Evolutionary conservation across 805 yeast genomes (phyloP).

Genomic region (Schizosaccharomyces octosporus): DNA sequence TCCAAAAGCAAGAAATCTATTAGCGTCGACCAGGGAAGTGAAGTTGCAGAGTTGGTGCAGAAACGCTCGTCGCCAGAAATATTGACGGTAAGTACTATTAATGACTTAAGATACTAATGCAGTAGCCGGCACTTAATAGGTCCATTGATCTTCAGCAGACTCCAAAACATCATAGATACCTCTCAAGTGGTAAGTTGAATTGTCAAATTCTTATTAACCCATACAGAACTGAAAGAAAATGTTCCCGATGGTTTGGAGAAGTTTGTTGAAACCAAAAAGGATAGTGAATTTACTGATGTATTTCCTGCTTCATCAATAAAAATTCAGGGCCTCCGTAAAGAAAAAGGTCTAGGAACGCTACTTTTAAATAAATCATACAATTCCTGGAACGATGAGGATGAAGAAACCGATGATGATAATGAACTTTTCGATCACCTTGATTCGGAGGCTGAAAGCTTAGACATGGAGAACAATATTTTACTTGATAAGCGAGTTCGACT

Average conservation of each 20-base stretch:
- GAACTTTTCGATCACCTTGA: neutral
- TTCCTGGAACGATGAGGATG: neutral
- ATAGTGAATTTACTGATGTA: neutral
- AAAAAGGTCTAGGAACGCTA: neutral
- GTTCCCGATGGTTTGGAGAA: neutral
- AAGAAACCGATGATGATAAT: neutral
- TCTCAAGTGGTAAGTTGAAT: neutral
- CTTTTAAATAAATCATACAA: neutral
- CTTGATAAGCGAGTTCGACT: neutral
- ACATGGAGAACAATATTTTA: neutral
- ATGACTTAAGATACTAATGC: no score
- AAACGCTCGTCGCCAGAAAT: no score
- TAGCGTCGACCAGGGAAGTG: neutral
- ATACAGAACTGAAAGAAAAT: neutral
- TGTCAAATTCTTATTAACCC: neutral
- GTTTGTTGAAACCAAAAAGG: neutral
- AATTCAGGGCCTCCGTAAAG: neutral
- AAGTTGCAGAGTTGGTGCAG: no score
- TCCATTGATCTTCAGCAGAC: neutral
- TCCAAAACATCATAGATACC: neutral
- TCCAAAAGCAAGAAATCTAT: neutral
- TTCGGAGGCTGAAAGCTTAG: neutral
- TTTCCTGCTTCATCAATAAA: neutral
- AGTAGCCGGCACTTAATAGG: neutral
- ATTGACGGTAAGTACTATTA: no score